A percentile compares a stretch with the other conserved stretches of the same genome.
phyloP scores from a whole-genome alignment of 352 stramenopile genomes.

The Globisporangium iwayamae region DNA sequence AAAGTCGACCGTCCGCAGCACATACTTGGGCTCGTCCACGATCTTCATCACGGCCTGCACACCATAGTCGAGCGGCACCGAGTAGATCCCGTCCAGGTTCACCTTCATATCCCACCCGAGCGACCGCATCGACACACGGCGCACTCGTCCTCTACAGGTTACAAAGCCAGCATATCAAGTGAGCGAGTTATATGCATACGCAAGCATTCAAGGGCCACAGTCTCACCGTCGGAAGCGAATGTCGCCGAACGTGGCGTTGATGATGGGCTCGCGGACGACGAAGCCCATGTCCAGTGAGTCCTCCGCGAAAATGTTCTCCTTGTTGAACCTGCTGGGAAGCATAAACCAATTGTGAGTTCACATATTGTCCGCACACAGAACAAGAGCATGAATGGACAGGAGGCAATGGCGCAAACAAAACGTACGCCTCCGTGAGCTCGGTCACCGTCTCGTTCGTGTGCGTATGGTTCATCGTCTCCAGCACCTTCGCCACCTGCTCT shows the following conservation, averaged over 20 bases:
- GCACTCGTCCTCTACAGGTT: constrained; percentile 56
- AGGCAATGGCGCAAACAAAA: not conserved
- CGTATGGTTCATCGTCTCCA: constrained; percentile 82
- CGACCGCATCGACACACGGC: constrained; percentile 83
- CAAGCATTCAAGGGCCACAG: not conserved
- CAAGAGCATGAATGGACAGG: not conserved
- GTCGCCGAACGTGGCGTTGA: constrained; percentile 88
- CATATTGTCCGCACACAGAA: not conserved
- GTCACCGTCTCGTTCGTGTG: constrained; percentile 88
- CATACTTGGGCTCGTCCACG: constrained; percentile 81
- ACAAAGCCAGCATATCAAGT: not conserved
- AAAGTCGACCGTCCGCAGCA: constrained; percentile 82
- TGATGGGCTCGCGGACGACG: constrained; percentile 84
- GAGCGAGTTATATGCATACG: not conserved
- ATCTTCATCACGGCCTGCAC: constrained; percentile 90
- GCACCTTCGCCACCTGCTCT: constrained; percentile 81
- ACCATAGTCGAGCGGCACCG: constrained; percentile 85
- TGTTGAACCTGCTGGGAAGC: constrained; percentile 64
- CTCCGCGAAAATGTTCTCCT: constrained; percentile 79
- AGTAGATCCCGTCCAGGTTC: constrained; percentile 86
- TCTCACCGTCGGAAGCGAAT: constrained; percentile 82
- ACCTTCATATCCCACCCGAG: constrained; percentile 90
- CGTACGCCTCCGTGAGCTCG: constrained; percentile 81
- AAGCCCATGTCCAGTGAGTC: constrained; percentile 86
- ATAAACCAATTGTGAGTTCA: not conserved